Conservation (phyloP, 2,329 filamentous ascomycete genomes). For the Ascochyta rabiei region DNA sequence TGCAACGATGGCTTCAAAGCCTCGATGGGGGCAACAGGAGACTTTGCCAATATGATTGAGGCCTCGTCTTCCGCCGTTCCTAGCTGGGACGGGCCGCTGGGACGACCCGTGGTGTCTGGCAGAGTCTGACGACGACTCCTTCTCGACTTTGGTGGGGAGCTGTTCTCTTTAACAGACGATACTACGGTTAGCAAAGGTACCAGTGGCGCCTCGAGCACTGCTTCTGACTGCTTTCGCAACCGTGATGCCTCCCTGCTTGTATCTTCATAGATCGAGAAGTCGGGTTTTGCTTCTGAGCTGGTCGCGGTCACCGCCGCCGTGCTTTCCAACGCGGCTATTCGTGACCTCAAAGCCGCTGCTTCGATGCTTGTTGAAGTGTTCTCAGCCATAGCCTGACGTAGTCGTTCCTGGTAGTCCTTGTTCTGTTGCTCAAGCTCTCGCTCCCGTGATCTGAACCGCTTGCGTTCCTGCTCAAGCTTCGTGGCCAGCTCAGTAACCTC, state of each 20-base stretch:
- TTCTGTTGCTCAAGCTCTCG: slow-evolving; percentile 66
- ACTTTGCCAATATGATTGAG: slow-evolving; percentile 29
- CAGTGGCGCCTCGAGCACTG: slow-evolving; percentile 21
- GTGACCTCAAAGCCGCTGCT: slow-evolving; percentile 42
- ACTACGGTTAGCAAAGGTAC: slow-evolving; percentile 20
- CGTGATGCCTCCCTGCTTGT: slow-evolving; percentile 26
- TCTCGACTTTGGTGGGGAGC: slow-evolving; percentile 32
- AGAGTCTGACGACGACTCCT: slow-evolving; percentile 32
- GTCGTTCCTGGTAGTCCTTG: slow-evolving; percentile 49
- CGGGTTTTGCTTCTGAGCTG: slow-evolving; percentile 21
- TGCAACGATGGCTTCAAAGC: slow-evolving; percentile 19
- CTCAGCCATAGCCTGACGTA: slow-evolving; percentile 44
- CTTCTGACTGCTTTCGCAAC: slow-evolving; percentile 16
- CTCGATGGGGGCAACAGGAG: slow-evolving; percentile 18
- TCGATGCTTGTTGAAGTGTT: slow-evolving; percentile 41
- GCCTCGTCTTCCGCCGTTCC: slow-evolving; percentile 27
- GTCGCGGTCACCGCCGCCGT: slow-evolving; percentile 24
- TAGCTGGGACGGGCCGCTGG: slow-evolving; percentile 19
- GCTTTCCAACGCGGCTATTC: slow-evolving; percentile 38
- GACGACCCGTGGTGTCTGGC: slow-evolving; percentile 22
- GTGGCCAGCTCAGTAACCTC: slow-evolving; percentile 71
- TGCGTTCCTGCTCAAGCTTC: slow-evolving; percentile 71
- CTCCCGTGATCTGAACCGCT: slow-evolving; percentile 69
- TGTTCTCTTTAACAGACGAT: slow-evolving; percentile 40
- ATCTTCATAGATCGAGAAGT: slow-evolving; percentile 44